These are phyloP conservation scores for Solanum hybrid DNA, from an alignment of 305 asterid genomes.

Conservation along the genomic window DNA sequence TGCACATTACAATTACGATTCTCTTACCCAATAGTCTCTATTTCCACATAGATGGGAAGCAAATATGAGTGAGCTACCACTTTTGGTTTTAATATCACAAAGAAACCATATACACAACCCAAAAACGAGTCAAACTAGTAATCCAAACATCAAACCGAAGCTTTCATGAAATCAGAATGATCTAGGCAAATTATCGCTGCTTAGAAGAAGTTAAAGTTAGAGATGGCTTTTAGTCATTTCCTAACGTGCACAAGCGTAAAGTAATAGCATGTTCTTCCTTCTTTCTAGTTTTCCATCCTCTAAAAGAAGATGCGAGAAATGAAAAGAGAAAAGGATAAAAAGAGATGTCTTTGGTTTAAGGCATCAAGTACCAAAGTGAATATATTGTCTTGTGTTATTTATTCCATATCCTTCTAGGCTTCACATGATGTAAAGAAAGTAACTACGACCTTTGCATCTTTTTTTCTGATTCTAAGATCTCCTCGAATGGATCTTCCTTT, in stretches of 20 bases:
- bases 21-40: too few relatives aligned
- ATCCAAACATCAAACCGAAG: too few relatives aligned
- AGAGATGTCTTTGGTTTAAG: not conserved
- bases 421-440: not conserved
- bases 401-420: not conserved
- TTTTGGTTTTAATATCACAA: too few relatives aligned
- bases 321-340: not conserved
- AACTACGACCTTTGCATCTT: not conserved
- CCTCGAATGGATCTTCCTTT: not conserved
- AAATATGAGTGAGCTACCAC: too few relatives aligned
- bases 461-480: not conserved
- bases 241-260: not conserved
- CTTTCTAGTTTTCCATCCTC: not conserved
- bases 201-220: not conserved
- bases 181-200: too few relatives aligned
- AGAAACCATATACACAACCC: too few relatives aligned
- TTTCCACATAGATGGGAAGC: too few relatives aligned
- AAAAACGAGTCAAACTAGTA: too few relatives aligned
- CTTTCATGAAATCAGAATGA: too few relatives aligned
- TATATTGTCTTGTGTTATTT: not conserved
- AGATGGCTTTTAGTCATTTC: not conserved
- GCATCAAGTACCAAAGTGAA: not conserved
- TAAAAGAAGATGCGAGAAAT: not conserved
- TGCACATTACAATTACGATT: too few relatives aligned
- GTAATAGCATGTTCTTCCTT: not conserved